Evolutionary conservation across 352 stramenopile genomes (phyloP).

Genomic region (Phytophthora capsici): DNA sequence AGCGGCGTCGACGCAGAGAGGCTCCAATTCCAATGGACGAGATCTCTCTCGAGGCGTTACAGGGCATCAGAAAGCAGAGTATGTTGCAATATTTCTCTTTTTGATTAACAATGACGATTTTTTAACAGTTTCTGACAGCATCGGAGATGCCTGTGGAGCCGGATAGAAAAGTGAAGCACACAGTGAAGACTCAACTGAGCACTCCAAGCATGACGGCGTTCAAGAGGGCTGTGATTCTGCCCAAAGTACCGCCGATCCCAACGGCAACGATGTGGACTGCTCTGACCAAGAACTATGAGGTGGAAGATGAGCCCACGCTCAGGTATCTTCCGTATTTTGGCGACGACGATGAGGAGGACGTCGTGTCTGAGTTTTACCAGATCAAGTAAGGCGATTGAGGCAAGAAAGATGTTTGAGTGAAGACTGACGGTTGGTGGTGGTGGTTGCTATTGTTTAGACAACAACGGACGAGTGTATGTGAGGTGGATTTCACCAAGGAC

Average conservation of each 20-base stretch:
- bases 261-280: conserved; percentile 80
- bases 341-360: conserved; percentile 86
- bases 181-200: conserved; percentile 34
- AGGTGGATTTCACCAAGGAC: conserved; percentile 80
- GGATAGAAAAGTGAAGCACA: conserved; percentile 26
- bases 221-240: conserved; percentile 55
- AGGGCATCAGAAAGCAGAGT: conserved; percentile 60
- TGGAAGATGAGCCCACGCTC: conserved; percentile 88
- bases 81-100: conserved; percentile 18
- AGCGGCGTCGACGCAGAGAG: conserved; percentile 26
- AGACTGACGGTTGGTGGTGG: conserved; percentile 2
- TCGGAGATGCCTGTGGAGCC: conserved; percentile 45
- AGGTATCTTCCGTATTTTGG: conserved; percentile 76
- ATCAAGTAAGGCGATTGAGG: conserved; percentile 58
- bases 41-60: conserved; percentile 44
- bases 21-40: conserved; percentile 37
- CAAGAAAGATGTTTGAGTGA: not conserved
- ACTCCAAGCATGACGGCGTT: conserved; percentile 34
- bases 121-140: conserved; percentile 29
- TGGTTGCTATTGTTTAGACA: conserved; percentile 40
- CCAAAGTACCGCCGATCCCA: conserved; percentile 54
- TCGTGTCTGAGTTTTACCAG: conserved; percentile 86
- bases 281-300: conserved; percentile 82
- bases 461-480: conserved; percentile 67
- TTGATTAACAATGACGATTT: conserved; percentile 2